These are phyloP conservation scores for Penicillium herquei DNA, from an alignment of 495 filamentous ascomycete species.

Conservation along the genomic window DNA sequence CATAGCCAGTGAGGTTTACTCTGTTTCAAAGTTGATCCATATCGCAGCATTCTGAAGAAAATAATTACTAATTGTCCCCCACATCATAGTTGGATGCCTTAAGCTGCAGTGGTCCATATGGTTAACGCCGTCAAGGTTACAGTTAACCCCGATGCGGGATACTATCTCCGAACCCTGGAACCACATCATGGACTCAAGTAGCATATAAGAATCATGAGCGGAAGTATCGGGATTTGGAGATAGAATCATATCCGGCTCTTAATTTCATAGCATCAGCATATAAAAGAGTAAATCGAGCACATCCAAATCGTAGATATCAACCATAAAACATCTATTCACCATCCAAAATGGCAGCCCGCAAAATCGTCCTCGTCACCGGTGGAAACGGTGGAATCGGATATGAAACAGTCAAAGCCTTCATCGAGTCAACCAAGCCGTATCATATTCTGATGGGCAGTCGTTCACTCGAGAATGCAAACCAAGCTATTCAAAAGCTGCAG, in stretches of 20 bases:
- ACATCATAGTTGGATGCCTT: no score
- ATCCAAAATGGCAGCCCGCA: conserved; percentile 6
- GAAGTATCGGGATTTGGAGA: conserved; percentile 15
- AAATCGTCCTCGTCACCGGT: conserved; percentile 11
- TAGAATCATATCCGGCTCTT: no score
- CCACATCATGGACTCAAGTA: not conserved
- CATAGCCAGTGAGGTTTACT: no score
- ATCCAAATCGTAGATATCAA: not conserved
- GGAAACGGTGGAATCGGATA: conserved; percentile 17
- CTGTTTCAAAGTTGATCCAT: no score
- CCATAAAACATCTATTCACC: not conserved
- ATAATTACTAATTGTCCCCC: no score
- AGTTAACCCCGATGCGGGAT: not conserved
- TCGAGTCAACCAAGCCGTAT: conserved; percentile 7
- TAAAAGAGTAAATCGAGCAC: not conserved
- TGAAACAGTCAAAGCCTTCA: conserved; percentile 15
- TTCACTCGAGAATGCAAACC: conserved; percentile 6
- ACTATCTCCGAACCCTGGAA: conserved; percentile 6
- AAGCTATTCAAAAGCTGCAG: conserved; percentile 8
- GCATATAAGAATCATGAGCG: not conserved
- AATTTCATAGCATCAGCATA: not conserved
- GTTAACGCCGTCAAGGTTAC: not conserved
- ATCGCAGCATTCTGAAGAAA: no score
- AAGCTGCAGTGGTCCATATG: no score
- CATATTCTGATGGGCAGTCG: conserved; percentile 14